A percentile compares a stretch with the other conserved stretches of the same genome.
phyloP scores from a whole-genome alignment of 768 basidiomycete genomes.

The Suillus clintonianus region DNA sequence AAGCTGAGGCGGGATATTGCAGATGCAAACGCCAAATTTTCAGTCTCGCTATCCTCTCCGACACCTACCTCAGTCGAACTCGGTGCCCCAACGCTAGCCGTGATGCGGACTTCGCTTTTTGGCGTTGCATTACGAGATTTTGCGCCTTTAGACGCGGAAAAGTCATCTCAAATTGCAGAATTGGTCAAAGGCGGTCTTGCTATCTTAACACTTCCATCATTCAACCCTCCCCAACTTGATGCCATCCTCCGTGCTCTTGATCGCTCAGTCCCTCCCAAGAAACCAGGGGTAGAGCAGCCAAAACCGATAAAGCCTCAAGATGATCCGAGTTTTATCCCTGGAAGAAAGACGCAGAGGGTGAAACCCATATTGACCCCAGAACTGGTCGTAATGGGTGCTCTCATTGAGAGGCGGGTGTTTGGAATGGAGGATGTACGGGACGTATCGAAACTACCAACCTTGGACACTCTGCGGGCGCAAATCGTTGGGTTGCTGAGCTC shows the following conservation, averaged over 20 bases:
- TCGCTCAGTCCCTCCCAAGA: conserved; percentile 62
- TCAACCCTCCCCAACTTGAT: conserved; percentile 73
- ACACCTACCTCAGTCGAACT: conserved; percentile 35
- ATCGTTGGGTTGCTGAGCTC: conserved; percentile 82
- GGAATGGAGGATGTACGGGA: conserved; percentile 57
- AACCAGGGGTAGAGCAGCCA: conserved; percentile 52
- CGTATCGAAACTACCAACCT: conserved; percentile 72
- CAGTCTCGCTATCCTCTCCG: conserved; percentile 29
- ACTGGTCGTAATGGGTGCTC: conserved; percentile 71
- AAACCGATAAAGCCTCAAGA: conserved; percentile 54
- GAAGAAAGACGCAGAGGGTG: conserved; percentile 63
- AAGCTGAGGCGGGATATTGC: conserved; percentile 70
- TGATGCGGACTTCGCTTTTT: conserved; percentile 79
- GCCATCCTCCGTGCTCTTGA: conserved; percentile 68
- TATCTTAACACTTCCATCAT: conserved; percentile 61
- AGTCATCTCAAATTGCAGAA: conserved; percentile 54
- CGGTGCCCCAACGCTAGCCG: conserved; percentile 55
- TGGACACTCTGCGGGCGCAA: conserved; percentile 79
- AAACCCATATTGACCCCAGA: conserved; percentile 61
- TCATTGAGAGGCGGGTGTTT: conserved; percentile 78
- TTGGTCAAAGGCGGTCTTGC: conserved; percentile 63
- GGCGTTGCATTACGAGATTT: conserved; percentile 73
- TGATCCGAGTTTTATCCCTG: conserved; percentile 64
- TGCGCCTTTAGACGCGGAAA: conserved; percentile 47
- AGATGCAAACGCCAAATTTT: conserved; percentile 48